A percentile compares a stretch with the other conserved stretches of the same genome.
phyloP scores from a whole-genome alignment of 495 filamentous ascomycete species.

The Hypoxylon cercidicola region DNA sequence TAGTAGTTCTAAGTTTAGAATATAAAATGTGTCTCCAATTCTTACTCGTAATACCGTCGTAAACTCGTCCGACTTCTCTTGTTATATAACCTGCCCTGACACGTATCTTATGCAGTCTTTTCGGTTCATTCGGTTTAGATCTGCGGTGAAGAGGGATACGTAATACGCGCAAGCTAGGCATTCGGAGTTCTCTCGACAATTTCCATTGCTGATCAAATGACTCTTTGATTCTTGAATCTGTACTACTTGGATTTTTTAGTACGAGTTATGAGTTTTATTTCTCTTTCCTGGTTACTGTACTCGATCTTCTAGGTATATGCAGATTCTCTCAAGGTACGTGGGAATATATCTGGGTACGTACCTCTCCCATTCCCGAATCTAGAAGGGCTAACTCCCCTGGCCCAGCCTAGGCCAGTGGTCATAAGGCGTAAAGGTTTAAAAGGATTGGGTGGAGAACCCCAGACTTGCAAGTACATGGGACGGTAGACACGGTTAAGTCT shows the following conservation, averaged over 20 bases:
- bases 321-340: background rate
- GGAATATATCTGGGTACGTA: background rate
- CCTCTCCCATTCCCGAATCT: background rate
- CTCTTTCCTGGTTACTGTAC: too few relatives aligned
- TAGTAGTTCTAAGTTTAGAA: too few relatives aligned
- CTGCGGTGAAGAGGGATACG: constrained; percentile 1
- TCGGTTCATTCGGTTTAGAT: background rate
- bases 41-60: too few relatives aligned
- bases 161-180: background rate
- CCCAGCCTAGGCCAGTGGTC: background rate
- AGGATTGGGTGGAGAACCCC: constrained; percentile 1
- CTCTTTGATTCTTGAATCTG: background rate
- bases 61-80: background rate
- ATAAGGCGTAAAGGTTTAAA: background rate
- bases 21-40: background rate
- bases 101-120: background rate
- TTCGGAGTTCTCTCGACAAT: constrained; percentile 1
- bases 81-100: background rate
- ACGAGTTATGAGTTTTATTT: background rate
- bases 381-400: background rate
- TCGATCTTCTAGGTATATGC: background rate
- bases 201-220: background rate
- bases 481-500: too few relatives aligned
- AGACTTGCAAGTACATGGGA: background rate
- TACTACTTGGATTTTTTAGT: background rate